These are phyloP conservation scores for Coemansia sp. DNA, from an alignment of 192 early-diverging fungal genomes.

Conservation along the genomic window DNA sequence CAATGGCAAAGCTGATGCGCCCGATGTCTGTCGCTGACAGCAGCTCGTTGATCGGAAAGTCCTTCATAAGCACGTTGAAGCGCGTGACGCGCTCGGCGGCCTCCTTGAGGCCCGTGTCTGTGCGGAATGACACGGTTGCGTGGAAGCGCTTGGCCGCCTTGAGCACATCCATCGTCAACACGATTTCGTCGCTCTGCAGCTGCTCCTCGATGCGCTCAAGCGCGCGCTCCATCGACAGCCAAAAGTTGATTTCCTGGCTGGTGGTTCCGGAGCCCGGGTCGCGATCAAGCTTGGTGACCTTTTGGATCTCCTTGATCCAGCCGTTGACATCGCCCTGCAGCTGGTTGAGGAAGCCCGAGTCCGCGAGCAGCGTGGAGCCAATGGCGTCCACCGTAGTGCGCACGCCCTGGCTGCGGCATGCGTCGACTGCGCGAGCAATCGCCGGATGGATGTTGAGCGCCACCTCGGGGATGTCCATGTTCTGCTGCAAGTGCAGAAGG, in stretches of 20 bases:
- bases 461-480: conserved; percentile 96
- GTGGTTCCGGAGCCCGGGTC: conserved; percentile 91
- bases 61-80: conserved; percentile 98
- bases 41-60: conserved; percentile 97
- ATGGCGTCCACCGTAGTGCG: conserved; percentile 77
- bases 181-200: conserved; percentile 86
- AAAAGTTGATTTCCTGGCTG: conserved; percentile 99
- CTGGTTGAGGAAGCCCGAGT: conserved; percentile 89
- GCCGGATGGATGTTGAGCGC: conserved; percentile 83
- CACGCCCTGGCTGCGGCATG: conserved; percentile 64
- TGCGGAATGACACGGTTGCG: conserved; percentile 94
- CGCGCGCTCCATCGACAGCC: conserved; percentile 95
- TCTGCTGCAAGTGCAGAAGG: conserved; percentile 93
- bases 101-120: conserved; percentile 98
- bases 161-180: conserved; percentile 90
- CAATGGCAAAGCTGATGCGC: conserved; percentile 74
- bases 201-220: conserved; percentile 93
- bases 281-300: conserved; percentile 91
- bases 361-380: conserved; percentile 66
- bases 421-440: conserved; percentile 67
- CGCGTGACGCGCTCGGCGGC: conserved; percentile 85
- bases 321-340: conserved; percentile 94
- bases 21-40: conserved; percentile 90
- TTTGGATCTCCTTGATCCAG: conserved; percentile 99
- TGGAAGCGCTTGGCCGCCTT: conserved; percentile 98